A percentile compares a stretch with the other conserved stretches of the same genome.
These are phyloP conservation scores for Lunularia cruciata DNA, from an alignment of 225 moss, liverwort and hornwort species.

Conservation along the genomic window DNA sequence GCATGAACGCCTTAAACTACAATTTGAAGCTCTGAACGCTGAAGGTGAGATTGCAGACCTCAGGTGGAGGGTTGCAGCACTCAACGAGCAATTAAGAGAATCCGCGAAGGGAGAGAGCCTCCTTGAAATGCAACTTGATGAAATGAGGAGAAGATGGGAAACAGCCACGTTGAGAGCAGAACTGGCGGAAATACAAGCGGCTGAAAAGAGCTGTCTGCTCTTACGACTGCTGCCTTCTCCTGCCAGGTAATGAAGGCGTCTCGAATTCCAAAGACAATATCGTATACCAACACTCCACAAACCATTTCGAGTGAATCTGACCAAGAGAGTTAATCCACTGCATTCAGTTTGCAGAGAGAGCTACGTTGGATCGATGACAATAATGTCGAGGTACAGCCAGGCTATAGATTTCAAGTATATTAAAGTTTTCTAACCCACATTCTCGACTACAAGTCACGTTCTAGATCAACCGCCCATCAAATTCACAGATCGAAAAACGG, in stretches of 20 bases:
- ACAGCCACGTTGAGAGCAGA: neutral
- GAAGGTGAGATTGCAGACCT: conserved; percentile 1
- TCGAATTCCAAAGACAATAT: no score
- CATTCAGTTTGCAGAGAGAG: no score
- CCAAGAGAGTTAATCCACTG: no score
- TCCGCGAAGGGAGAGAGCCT: neutral
- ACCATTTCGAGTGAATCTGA: no score
- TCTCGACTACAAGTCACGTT: no score
- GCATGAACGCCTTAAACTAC: neutral
- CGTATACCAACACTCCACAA: no score
- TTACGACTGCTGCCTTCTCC: neutral
- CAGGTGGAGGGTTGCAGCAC: neutral
- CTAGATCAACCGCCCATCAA: no score
- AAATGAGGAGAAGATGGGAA: conserved; percentile 9
- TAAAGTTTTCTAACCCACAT: no score
- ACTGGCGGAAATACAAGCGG: conserved; percentile 9
- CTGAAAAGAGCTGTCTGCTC: conserved; percentile 14
- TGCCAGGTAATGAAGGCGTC: neutral
- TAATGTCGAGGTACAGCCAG: no score
- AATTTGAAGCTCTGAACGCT: neutral
- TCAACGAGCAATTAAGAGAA: neutral
- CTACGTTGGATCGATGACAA: no score
- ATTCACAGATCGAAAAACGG: no score
- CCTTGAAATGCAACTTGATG: neutral
- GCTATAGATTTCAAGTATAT: no score